A percentile compares a stretch with the other conserved stretches of the same genome.
Evolutionary conservation across 1,284 basidiomycete species (phyloP).

Genomic region (Ceratobasidium sp.): DNA sequence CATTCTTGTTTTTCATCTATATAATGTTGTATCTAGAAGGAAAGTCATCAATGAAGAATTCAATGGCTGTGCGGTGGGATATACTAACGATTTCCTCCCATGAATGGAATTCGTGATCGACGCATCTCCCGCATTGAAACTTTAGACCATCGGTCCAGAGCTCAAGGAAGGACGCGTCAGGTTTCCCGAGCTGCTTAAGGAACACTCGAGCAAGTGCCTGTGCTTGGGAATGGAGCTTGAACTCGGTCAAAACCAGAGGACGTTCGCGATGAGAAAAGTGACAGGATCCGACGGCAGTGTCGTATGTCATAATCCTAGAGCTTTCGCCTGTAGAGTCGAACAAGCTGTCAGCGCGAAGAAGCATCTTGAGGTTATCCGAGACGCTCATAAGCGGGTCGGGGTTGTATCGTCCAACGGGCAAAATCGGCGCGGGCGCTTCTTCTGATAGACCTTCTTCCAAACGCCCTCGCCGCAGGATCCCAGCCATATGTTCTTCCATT

Average conservation of each 20-base stretch:
- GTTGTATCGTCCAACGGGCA: not conserved
- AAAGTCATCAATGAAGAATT: not conserved
- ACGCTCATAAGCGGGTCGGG: slow-evolving; percentile 4
- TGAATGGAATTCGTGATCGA: not conserved
- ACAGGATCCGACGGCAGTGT: not conserved
- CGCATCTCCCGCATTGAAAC: slow-evolving; percentile 16
- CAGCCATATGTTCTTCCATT: slow-evolving; percentile 4
- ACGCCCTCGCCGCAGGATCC: not conserved
- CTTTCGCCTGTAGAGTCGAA: not conserved
- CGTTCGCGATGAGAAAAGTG: not conserved
- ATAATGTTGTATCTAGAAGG: slow-evolving; percentile 29
- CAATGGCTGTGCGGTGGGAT: not conserved
- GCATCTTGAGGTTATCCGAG: not conserved
- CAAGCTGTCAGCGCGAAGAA: slow-evolving; percentile 33
- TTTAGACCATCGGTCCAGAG: not conserved
- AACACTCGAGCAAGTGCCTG: slow-evolving; percentile 7
- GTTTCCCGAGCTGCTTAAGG: slow-evolving; percentile 12
- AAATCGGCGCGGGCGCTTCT: not conserved
- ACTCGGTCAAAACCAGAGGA: slow-evolving; percentile 1
- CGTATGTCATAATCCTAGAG: not conserved
- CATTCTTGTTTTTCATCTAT: not conserved
- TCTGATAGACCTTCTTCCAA: not conserved
- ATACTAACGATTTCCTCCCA: slow-evolving; percentile 36
- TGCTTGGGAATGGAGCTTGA: not conserved
- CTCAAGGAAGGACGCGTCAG: slow-evolving; percentile 30